Evolutionary conservation across 495 filamentous ascomycete species (phyloP).

Genomic region (Xylaria intraflava): DNA sequence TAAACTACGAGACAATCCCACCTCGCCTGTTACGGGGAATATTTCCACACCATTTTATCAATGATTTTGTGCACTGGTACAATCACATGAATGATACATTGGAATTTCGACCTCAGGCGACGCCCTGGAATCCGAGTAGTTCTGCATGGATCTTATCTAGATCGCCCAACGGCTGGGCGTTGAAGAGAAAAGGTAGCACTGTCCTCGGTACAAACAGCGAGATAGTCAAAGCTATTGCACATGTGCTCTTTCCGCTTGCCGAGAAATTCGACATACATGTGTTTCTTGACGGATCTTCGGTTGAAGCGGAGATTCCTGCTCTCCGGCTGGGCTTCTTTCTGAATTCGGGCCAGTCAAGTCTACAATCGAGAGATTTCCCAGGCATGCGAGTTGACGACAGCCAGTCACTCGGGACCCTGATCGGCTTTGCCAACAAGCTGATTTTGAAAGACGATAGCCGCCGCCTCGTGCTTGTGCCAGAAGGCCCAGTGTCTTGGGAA

Average conservation of each 20-base stretch:
- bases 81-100: constrained; percentile 29
- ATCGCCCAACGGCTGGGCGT: background rate
- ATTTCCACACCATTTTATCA: constrained; percentile 42
- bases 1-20: constrained; percentile 1
- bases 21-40: constrained; percentile 25
- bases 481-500: constrained; percentile 30
- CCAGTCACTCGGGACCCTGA: constrained; percentile 46
- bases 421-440: constrained; percentile 42
- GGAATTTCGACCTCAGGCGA: constrained; percentile 42
- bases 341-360: constrained; percentile 13
- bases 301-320: constrained; percentile 43
- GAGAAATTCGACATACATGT: background rate
- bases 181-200: background rate
- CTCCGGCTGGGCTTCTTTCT: constrained; percentile 46
- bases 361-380: constrained; percentile 49
- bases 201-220: constrained; percentile 31
- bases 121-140: constrained; percentile 35
- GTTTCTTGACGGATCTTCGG: background rate
- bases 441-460: background rate
- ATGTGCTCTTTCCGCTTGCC: background rate
- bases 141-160: background rate
- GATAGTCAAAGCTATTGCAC: constrained; percentile 26
- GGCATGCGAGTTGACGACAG: constrained; percentile 47
- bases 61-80: constrained; percentile 53
- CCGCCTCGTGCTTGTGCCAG: constrained; percentile 42